These are phyloP conservation scores for Suhomyces sp. DNA, from an alignment of 805 yeast species.

Conservation along the genomic window DNA sequence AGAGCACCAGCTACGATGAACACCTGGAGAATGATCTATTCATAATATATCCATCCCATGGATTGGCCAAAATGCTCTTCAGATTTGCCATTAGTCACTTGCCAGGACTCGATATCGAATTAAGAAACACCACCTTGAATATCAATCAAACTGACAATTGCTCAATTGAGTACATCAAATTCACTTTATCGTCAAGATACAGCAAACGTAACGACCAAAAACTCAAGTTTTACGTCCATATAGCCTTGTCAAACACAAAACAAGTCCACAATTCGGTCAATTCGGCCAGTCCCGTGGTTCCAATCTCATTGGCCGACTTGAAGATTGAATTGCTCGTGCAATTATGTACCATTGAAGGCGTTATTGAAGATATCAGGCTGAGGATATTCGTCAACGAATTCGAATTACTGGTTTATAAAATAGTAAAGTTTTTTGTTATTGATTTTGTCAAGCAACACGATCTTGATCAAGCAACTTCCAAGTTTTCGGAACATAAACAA, in stretches of 20 bases:
- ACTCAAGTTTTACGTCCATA: constrained; percentile 16
- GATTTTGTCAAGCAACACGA: constrained; percentile 5
- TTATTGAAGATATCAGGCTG: constrained; percentile 15
- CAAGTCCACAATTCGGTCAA: constrained; percentile 1
- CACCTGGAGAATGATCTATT: neutral
- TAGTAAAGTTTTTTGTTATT: constrained; percentile 15
- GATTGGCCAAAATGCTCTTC: constrained; percentile 7
- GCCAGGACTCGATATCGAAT: constrained; percentile 24
- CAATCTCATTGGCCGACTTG: constrained; percentile 5
- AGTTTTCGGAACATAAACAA: neutral
- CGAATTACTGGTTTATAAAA: constrained; percentile 19
- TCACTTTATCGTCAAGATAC: constrained; percentile 18
- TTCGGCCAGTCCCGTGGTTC: constrained; percentile 3
- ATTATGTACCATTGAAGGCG: constrained; percentile 17
- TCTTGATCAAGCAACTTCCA: neutral
- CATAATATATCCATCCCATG: constrained; percentile 14
- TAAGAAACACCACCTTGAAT: constrained; percentile 11
- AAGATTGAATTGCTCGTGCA: constrained; percentile 14
- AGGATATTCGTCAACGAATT: constrained; percentile 23
- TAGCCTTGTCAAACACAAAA: constrained; percentile 12
- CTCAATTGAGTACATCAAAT: constrained; percentile 18
- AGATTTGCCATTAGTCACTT: constrained; percentile 15
- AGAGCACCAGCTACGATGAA: neutral
- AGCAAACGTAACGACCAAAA: constrained; percentile 15
- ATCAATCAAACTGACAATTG: constrained; percentile 2